Evolutionary conservation across 345 rosid genomes (phyloP), one percentile per base, ranked within the genome.

Genomic region (Pugionium dolabratum): DNA sequence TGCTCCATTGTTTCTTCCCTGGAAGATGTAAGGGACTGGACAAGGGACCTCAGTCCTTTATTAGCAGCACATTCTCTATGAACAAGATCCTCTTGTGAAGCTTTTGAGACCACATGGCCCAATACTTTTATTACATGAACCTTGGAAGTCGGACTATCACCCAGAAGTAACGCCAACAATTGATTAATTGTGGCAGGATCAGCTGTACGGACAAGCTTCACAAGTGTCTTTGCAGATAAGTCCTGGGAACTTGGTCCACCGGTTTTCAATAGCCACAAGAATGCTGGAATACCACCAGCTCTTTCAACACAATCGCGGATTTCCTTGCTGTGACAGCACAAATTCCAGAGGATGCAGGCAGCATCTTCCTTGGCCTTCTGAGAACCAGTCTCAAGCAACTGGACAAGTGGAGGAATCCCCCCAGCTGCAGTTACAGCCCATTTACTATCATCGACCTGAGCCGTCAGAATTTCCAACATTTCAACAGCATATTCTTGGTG

Each of bases 381-480:
- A 36, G 98, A 87, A 62, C 96, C 98, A 50, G 79, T 73, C 79
- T 87, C 96, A 29, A 92, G 65, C 69, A 92, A 69, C 74, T 87
- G 96, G 62, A 87, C 98, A 76, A 89, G 67, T 27, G 89, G 98
- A 75, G 98, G 98, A 75, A 92, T 92, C 54, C 98, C 96, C 65
- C 98, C 98, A 4, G 93, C 98, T 54, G 95, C 96, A 11, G 95
- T 92, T 72, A 92, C 79, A 37, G 98, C 96, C 98, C 96, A 92
- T 80, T 89, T 92, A 79, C 96, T 89, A 62, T 92, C 98, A 49
- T 85, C 96, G 59, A 82, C 89, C 79, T 85, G 88, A 55, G 86
- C 83, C 2, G 91, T 83, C 79, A 87, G 72, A 64, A 89, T 84
- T 57, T 74, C 81, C 69, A 92, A 68, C 80, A 89, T 82, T 69